These are phyloP conservation scores for Clonostachys byssicola DNA, from an alignment of 2,329 filamentous ascomycete genomes.

Conservation along the genomic window DNA sequence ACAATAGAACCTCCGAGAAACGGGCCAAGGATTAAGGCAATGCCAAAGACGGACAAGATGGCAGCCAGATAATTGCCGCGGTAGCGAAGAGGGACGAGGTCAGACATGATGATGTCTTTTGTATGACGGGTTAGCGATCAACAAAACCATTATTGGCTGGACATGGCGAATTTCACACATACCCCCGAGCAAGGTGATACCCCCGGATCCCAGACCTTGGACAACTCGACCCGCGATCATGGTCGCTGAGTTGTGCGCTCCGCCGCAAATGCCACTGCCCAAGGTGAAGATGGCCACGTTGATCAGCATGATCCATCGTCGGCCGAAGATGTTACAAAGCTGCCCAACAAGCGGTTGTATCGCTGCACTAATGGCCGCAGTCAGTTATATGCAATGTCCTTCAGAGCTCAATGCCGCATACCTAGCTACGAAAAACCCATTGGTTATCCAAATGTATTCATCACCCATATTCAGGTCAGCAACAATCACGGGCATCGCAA, in stretches of 20 bases:
- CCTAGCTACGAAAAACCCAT: constrained; percentile 12
- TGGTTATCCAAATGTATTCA: constrained; percentile 16
- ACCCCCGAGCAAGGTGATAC: constrained; percentile 25
- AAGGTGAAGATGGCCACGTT: constrained; percentile 2
- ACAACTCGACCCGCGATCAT: constrained; percentile 31
- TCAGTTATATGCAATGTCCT: background rate
- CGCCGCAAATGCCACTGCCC: constrained; percentile 26
- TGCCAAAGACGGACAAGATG: constrained; percentile 19
- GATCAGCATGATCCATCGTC: constrained; percentile 9
- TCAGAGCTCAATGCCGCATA: no score
- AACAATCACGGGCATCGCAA: constrained; percentile 18
- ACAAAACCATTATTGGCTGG: no score
- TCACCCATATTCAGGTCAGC: constrained; percentile 8
- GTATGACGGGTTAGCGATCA: no score
- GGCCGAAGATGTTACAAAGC: constrained; percentile 15
- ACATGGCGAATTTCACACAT: no score
- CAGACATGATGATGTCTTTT: constrained; percentile 25
- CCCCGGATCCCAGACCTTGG: constrained; percentile 39
- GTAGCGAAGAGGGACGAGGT: constrained; percentile 43
- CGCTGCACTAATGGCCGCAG: constrained; percentile 13
- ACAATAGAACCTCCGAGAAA: constrained; percentile 15
- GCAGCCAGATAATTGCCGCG: constrained; percentile 32
- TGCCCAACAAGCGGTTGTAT: constrained; percentile 27
- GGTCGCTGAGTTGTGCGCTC: no score
- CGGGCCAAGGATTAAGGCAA: no score